These are phyloP conservation scores for Cryphonectria nitschkei DNA, from an alignment of 2,329 filamentous ascomycete species.

Conservation along the genomic window DNA sequence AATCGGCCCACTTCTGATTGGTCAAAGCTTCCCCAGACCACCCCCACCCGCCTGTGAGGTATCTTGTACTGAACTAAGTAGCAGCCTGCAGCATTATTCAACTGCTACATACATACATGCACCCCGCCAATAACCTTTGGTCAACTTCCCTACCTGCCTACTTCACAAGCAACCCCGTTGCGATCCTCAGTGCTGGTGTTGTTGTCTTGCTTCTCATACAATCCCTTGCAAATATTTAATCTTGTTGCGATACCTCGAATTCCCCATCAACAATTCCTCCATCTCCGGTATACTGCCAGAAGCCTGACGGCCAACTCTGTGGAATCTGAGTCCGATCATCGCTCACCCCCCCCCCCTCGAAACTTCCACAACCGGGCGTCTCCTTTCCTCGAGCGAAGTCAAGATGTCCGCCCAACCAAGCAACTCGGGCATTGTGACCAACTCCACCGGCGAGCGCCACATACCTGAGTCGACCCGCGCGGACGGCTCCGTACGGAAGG, in stretches of 20 bases:
- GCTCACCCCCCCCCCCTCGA: background rate
- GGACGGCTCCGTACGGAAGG: slow-evolving; percentile 89
- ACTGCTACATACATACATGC: background rate
- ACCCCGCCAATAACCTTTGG: slow-evolving; percentile 18
- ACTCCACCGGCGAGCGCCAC: slow-evolving; percentile 80
- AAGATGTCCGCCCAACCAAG: slow-evolving; percentile 55
- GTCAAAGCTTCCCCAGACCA: slow-evolving; percentile 24
- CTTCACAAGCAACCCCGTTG: background rate
- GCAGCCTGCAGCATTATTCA: slow-evolving; percentile 2
- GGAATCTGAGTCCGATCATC: background rate
- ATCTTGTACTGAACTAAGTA: background rate
- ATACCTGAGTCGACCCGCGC: slow-evolving; percentile 86
- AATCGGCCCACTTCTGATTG: slow-evolving; percentile 28
- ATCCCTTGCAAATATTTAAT: background rate
- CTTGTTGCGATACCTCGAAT: background rate
- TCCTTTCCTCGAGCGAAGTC: background rate
- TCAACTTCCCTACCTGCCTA: slow-evolving; percentile 1
- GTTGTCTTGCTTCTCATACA: background rate
- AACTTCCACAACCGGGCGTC: background rate
- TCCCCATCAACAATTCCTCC: background rate
- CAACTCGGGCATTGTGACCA: slow-evolving; percentile 76
- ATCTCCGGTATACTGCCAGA: background rate
- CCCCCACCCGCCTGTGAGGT: slow-evolving; percentile 19
- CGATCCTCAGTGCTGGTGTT: too few relatives aligned
- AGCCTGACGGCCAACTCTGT: background rate